Evolutionary conservation across 2,329 filamentous ascomycete genomes (phyloP), one percentile per base, ranked within the genome.

Genomic region (Myriosclerotinia curreyana): DNA sequence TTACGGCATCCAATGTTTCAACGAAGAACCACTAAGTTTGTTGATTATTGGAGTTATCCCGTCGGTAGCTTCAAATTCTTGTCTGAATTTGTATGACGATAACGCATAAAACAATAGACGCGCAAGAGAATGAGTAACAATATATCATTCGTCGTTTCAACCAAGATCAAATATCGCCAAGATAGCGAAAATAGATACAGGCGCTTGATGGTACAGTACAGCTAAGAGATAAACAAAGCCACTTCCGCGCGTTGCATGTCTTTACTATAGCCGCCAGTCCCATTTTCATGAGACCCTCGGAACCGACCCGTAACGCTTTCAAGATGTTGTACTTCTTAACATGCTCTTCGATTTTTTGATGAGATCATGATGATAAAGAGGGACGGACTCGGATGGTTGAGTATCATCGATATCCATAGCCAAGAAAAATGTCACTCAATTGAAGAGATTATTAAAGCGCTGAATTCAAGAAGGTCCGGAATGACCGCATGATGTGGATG

Each of bases 401-500:
- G 49, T 46, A 42, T 53, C 49, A 61, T 53, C 22, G 5, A 25
- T 25, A 58, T 20, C 12, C 28, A 36, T 22, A n/a, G 52, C 61
- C 42, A 63, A 63, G 61, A 58, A 34, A 34, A 22, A n/a, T 62
- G 3, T 48, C 40, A 25, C 54, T 14, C 42, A 25, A 36, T 28
- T 17, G 28, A 36, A 36, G 44, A 22, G 40, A 58, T 42, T 50
- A 12, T 58, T 20, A 38, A 51, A 60, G 46, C n/a, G 46, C 22
- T 60, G 58, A 42, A 31, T 31, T 31, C 28, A 6, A 51, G 31
- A 38, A 49, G 22, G 52, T 22, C 52, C 60, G 52, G 60, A 38
- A 49, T 56, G 60, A 8, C 52, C 52, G 61, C 61, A 59, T 63
- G 61, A 51, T n/a, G n/a, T n/a, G n/a, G n/a, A n/a, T 63, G 25